Evolutionary conservation across 345 rosid species (phyloP).

Genomic region (Eucalyptus virginea): DNA sequence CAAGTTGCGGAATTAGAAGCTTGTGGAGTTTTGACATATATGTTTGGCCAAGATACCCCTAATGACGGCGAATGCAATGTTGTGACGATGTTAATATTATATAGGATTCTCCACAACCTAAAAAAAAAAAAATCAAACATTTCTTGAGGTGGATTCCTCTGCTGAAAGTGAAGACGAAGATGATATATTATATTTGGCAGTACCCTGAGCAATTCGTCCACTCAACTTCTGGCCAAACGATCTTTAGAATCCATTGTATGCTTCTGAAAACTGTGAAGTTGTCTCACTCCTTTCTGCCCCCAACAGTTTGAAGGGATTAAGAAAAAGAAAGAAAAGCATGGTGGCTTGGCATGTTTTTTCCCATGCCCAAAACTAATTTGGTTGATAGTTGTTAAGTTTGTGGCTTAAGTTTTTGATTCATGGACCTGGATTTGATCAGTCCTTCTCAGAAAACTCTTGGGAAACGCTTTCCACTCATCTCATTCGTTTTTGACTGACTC

Average conservation of each 20-base stretch:
- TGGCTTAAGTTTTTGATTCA: neutral
- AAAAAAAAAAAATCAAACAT: slow-evolving; percentile 9
- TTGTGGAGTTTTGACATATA: too few relatives aligned
- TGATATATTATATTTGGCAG: neutral
- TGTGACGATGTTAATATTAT: slow-evolving; percentile 16
- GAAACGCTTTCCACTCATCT: neutral
- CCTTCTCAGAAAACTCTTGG: neutral
- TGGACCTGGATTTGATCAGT: neutral
- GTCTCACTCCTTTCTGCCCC: neutral
- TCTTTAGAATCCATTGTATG: neutral
- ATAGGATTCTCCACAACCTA: slow-evolving; percentile 41
- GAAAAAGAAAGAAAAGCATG: neutral
- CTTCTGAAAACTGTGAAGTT: slow-evolving; percentile 2
- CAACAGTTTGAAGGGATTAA: neutral
- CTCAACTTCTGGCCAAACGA: slow-evolving; percentile 2
- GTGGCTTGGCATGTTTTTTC: neutral
- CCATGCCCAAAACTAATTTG: neutral
- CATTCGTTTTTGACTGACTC: neutral
- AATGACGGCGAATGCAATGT: neutral
- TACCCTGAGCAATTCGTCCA: neutral
- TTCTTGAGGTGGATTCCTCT: slow-evolving; percentile 54
- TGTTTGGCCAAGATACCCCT: neutral
- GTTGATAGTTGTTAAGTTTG: neutral
- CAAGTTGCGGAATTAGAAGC: too few relatives aligned
- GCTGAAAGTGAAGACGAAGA: slow-evolving; percentile 26